A percentile compares a stretch with the other conserved stretches of the same genome.
Conservation (phyloP, 768 basidiomycete species). For the Amanita polypyramis region DNA sequence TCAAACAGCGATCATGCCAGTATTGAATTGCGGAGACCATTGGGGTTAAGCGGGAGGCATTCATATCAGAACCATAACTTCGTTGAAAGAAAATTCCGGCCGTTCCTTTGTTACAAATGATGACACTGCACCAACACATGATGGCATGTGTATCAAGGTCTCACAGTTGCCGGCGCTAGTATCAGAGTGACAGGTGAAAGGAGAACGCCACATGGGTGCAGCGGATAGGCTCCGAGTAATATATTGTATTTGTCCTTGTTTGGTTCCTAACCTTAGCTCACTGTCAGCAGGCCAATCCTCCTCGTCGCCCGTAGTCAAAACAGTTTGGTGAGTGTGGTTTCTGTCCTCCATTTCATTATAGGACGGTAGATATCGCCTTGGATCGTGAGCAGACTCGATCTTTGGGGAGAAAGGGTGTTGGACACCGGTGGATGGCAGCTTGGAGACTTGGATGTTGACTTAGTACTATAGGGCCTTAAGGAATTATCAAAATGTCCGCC, state of each 20-base stretch:
- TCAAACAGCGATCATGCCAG: no score
- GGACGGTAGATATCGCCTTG: background rate
- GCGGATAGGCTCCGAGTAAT: background rate
- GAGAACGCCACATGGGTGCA: no score
- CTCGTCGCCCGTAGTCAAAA: conserved; percentile 47
- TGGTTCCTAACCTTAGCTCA: conserved; percentile 20
- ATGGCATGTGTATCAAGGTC: no score
- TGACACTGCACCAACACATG: no score
- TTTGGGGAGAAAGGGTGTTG: conserved; percentile 1
- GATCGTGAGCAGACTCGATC: background rate
- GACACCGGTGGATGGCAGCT: conserved; percentile 48
- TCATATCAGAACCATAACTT: no score
- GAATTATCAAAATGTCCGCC: conserved; percentile 56
- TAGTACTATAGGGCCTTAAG: conserved; percentile 21
- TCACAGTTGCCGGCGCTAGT: background rate
- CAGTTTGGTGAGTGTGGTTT: conserved; percentile 52
- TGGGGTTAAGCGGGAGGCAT: no score
- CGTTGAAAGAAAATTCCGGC: background rate
- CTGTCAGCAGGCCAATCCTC: conserved; percentile 23
- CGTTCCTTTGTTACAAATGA: background rate
- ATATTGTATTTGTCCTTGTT: conserved; percentile 19
- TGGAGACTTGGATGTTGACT: conserved; percentile 38
- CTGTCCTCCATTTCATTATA: background rate
- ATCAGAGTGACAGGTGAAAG: background rate
- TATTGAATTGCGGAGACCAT: no score